phyloP scores from a whole-genome alignment of 2,329 filamentous ascomycete species.

The Colletotrichum tofieldiae region DNA sequence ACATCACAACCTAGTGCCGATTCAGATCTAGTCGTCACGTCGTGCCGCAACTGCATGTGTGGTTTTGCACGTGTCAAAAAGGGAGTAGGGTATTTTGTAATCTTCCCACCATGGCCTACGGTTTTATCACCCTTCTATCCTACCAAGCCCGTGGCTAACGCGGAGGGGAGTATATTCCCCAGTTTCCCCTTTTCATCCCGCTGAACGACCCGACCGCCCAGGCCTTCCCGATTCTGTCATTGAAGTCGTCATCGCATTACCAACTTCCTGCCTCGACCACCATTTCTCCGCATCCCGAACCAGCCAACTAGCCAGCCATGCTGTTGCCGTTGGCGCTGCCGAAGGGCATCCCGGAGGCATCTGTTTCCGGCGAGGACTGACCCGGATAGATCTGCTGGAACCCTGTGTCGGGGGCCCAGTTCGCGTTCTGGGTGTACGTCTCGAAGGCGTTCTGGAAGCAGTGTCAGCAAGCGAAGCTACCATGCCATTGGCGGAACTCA shows the following conservation, averaged over 20 bases:
- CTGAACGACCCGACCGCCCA: conserved; percentile 6
- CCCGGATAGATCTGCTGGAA: conserved; percentile 61
- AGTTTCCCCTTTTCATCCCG: conserved; percentile 2
- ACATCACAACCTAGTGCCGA: neutral
- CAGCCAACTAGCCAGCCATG: conserved; percentile 34
- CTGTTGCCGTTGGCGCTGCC: conserved; percentile 16
- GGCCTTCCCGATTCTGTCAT: conserved; percentile 22
- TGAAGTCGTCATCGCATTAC: conserved; percentile 27
- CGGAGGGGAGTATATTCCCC: conserved; percentile 14
- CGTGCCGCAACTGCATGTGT: neutral
- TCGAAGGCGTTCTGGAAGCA: conserved; percentile 67
- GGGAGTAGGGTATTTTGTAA: conserved; percentile 38
- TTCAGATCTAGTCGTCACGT: conserved; percentile 3
- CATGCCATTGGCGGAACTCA: neutral
- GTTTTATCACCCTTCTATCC: conserved; percentile 3
- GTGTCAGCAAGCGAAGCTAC: conserved; percentile 37
- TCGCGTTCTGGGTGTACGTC: conserved; percentile 69
- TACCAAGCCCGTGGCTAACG: conserved; percentile 18
- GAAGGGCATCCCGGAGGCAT: conserved; percentile 27
- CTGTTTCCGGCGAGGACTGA: conserved; percentile 38
- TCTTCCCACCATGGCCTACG: conserved; percentile 10
- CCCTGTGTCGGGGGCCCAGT: conserved; percentile 67
- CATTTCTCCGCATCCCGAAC: neutral
- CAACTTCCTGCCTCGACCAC: neutral
- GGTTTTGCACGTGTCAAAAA: conserved; percentile 15